phyloP scores from a whole-genome alignment of 2,329 filamentous ascomycete genomes.

The Cladophialophora carrionii region DNA sequence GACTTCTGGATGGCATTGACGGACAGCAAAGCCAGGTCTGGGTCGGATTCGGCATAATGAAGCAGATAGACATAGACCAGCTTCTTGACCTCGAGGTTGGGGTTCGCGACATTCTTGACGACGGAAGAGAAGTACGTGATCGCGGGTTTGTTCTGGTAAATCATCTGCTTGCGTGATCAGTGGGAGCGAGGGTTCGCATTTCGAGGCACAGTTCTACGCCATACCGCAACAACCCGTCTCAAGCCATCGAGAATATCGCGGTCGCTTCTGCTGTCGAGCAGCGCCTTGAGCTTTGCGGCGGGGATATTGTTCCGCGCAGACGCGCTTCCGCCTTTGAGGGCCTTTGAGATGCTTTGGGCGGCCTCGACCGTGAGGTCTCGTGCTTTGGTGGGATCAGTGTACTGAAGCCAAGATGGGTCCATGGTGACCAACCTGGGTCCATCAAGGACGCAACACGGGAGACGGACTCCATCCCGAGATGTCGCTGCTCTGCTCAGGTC shows the following conservation, averaged over 20 bases:
- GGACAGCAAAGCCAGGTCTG: conserved; percentile 89
- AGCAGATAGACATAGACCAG: conserved; percentile 98
- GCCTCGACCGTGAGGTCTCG: conserved; percentile 97
- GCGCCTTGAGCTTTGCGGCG: conserved; percentile 85
- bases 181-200: conserved; percentile 16
- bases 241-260: conserved; percentile 90
- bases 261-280: conserved; percentile 91
- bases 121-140: conserved; percentile 95
- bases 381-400: conserved; percentile 59
- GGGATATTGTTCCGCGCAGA: conserved; percentile 70
- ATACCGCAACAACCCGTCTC: conserved; percentile 82
- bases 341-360: conserved; percentile 73
- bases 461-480: conserved; percentile 81
- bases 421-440: conserved; percentile 71
- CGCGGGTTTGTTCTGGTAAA: conserved; percentile 87
- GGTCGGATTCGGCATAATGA: conserved; percentile 93
- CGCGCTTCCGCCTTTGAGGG: conserved; percentile 60
- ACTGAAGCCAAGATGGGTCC: conserved; percentile 32
- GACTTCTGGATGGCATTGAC: conserved; percentile 99
- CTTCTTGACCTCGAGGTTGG: conserved; percentile 94
- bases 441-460: conserved; percentile 90
- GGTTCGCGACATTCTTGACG: conserved; percentile 95
- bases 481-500: background rate
- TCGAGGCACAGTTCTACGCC: conserved; percentile 17
- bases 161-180: conserved; percentile 66